A percentile compares a stretch with the other conserved stretches of the same genome.
phyloP scores from a whole-genome alignment of 306 rosid genomes.

The Cucurbita ficifolia region DNA sequence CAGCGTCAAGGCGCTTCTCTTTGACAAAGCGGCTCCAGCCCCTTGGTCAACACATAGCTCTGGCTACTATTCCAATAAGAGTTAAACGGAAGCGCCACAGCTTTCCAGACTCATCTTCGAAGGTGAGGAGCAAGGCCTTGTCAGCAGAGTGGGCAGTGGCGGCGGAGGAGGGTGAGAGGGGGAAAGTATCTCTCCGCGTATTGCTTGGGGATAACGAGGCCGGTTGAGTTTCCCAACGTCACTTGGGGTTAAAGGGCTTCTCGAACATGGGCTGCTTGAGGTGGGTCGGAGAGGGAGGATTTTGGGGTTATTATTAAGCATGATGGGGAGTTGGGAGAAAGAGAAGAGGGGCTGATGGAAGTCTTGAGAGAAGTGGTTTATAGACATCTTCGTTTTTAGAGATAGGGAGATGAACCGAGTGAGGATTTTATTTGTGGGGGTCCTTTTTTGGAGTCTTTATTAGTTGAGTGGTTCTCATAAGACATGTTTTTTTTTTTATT shows the following conservation, averaged over 20 bases:
- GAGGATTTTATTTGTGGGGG: neutral
- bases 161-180: slow-evolving; percentile 6
- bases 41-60: slow-evolving; percentile 81
- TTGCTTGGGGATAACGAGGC: slow-evolving; percentile 91
- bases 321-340: neutral
- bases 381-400: slow-evolving; percentile 21
- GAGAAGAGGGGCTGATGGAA: slow-evolving; percentile 10
- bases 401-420: neutral
- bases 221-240: slow-evolving; percentile 96
- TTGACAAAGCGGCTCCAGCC: slow-evolving; percentile 98
- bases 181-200: slow-evolving; percentile 91
- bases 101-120: slow-evolving; percentile 91
- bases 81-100: slow-evolving; percentile 88
- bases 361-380: slow-evolving; percentile 37
- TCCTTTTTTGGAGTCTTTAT: too few species aligned
- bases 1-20: slow-evolving; percentile 82
- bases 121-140: slow-evolving; percentile 56
- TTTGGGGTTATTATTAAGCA: neutral
- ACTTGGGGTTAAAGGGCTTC: slow-evolving; percentile 78
- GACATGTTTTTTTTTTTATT: too few species aligned
- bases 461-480: too few species aligned
- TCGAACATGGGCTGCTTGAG: slow-evolving; percentile 43
- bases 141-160: slow-evolving; percentile 17
- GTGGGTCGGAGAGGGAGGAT: neutral
- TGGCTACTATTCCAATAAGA: slow-evolving; percentile 98